Conservation (phyloP, 2,329 filamentous ascomycete species). For the Xylaria digitata region DNA sequence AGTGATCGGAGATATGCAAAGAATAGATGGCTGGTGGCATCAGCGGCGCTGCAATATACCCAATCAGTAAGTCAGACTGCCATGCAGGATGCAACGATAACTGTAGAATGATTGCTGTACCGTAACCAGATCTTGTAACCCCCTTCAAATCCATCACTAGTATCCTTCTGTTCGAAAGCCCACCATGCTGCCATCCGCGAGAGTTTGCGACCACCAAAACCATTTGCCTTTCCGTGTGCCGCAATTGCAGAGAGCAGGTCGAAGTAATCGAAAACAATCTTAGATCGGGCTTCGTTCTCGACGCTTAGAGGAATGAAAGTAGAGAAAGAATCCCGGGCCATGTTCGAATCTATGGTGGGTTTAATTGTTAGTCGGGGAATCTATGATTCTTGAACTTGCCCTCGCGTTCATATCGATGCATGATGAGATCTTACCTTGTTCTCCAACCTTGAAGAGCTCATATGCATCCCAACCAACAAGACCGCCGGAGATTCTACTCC, state of each 20-base stretch:
- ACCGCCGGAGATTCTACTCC: conserved; percentile 89
- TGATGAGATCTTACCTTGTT: conserved; percentile 73
- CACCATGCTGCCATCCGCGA: conserved; percentile 98
- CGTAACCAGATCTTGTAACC: conserved; percentile 90
- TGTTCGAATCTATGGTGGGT: conserved; percentile 77
- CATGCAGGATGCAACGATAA: conserved; percentile 12
- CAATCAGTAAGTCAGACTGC: conserved; percentile 46
- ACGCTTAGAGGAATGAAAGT: conserved; percentile 96
- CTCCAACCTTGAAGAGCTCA: conserved; percentile 93
- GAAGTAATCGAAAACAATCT: conserved; percentile 96
- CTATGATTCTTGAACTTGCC: background rate
- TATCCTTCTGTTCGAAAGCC: conserved; percentile 93
- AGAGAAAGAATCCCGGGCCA: conserved; percentile 92
- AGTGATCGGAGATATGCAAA: conserved; percentile 95
- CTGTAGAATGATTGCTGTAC: conserved; percentile 59
- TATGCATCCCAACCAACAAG: conserved; percentile 98
- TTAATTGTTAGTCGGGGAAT: conserved; percentile 22
- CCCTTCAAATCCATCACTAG: conserved; percentile 90
- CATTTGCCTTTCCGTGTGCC: conserved; percentile 92
- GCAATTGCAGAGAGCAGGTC: conserved; percentile 91
- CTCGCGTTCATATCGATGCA: conserved; percentile 10
- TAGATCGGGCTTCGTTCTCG: conserved; percentile 84
- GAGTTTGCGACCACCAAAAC: conserved; percentile 90
- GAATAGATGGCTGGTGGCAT: conserved; percentile 96
- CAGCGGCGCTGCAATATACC: conserved; percentile 74